Percentiles rank a stretch among this genome's conserved stretches.
These are phyloP conservation scores for Pyrrhoderma noxium DNA, from an alignment of 1,284 basidiomycete species.

Conservation along the genomic window DNA sequence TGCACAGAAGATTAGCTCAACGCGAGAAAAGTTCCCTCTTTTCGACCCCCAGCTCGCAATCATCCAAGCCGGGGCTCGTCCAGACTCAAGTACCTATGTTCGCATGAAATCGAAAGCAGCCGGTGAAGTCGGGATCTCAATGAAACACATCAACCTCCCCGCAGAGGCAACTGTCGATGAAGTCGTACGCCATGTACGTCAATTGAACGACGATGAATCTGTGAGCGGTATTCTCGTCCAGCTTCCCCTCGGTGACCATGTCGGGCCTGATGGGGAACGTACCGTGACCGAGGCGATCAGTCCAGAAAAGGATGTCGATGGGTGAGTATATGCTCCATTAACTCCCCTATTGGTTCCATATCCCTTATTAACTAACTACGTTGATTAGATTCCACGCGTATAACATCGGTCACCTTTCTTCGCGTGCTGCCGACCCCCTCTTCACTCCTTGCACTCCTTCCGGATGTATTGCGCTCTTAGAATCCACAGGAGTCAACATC, in stretches of 20 bases:
- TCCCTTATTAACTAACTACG: conserved; percentile 10
- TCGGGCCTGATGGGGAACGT: conserved; percentile 81
- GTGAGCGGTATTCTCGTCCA: conserved; percentile 94
- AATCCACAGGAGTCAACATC: conserved; percentile 73
- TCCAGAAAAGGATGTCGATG: conserved; percentile 96
- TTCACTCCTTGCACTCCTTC: conserved; percentile 96
- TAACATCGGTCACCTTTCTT: conserved; percentile 94
- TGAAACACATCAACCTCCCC: conserved; percentile 74
- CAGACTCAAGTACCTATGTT: conserved; percentile 90
- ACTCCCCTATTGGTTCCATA: conserved; percentile 15
- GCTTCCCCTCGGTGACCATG: conserved; percentile 88
- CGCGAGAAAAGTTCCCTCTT: conserved; percentile 62
- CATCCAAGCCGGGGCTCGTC: conserved; percentile 88
- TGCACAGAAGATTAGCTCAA: conserved; percentile 52
- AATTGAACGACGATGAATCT: conserved; percentile 78
- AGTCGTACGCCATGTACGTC: conserved; percentile 71
- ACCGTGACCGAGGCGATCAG: conserved; percentile 91
- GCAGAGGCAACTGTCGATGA: conserved; percentile 70
- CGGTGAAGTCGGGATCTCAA: conserved; percentile 88
- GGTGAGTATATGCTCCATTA: conserved; percentile 40
- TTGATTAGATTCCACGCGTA: conserved; percentile 88
- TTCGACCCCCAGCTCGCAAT: conserved; percentile 90
- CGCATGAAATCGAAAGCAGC: conserved; percentile 98
- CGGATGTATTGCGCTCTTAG: conserved; percentile 86
- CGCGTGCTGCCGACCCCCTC: conserved; percentile 83